phyloP scores from a whole-genome alignment of 164 flowering plant genomes.

The Vitis rotundifolia region DNA sequence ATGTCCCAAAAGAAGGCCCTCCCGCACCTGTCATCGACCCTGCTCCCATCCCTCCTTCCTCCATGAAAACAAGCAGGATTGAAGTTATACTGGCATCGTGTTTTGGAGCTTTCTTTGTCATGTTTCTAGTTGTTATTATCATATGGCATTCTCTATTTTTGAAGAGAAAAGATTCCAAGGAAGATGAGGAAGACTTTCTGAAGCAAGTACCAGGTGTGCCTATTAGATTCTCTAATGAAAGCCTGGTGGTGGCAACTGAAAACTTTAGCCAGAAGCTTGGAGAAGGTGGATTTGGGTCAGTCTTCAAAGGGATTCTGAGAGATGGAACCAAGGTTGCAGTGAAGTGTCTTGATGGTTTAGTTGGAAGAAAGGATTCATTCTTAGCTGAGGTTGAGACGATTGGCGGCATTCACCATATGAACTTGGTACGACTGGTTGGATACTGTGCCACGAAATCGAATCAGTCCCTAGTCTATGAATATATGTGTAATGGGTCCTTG shows the following conservation, averaged over 20 bases:
- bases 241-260: slow-evolving; percentile 5
- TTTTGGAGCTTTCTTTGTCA: too few species aligned
- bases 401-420: slow-evolving; percentile 3
- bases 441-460: slow-evolving; percentile 34
- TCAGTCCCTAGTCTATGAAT: slow-evolving; percentile 26
- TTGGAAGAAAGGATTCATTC: slow-evolving; percentile 7
- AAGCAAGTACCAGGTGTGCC: neutral
- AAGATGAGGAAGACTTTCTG: too few species aligned
- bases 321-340: slow-evolving; percentile 13
- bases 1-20: too few species aligned
- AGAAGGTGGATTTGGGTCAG: slow-evolving; percentile 16
- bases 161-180: too few species aligned
- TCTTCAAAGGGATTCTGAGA: slow-evolving; percentile 1
- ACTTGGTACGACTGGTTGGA: slow-evolving; percentile 28
- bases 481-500: slow-evolving; percentile 1
- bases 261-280: slow-evolving; percentile 16
- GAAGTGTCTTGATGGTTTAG: slow-evolving; percentile 5
- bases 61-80: too few species aligned
- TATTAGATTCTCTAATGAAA: neutral
- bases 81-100: too few species aligned
- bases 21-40: too few species aligned
- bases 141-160: too few species aligned
- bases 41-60: too few species aligned
- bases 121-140: too few species aligned
- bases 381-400: slow-evolving; percentile 6